Evolutionary conservation across 257 asterid genomes (phyloP), one percentile per base, ranked within the genome.

Genomic region (Lavandula angustifolia): DNA sequence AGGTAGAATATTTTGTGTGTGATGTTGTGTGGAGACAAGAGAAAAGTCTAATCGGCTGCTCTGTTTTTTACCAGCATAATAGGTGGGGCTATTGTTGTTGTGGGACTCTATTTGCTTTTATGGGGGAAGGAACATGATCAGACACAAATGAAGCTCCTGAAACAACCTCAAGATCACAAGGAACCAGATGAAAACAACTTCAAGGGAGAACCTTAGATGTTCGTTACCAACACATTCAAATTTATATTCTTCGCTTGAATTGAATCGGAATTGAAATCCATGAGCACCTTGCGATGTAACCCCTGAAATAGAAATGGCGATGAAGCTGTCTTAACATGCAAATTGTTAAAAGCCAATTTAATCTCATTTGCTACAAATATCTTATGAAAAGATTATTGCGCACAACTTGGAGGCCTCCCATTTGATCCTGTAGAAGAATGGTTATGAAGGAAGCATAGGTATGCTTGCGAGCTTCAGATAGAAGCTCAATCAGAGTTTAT

Each of bases 51-150:
- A 70, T 7, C 2, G 9, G 1, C 16, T 13, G 3, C 40, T 62
- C 44, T 47, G 66, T n/a, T n/a, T 13, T 38, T 48, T 67, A 74
- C 55, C 89, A 89, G 94, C 59, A 62, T 89, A 57, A 57, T 87
- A 51, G 96, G 95, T 16, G 96, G 86, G 13, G 62, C 54, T 29
- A 71, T 80, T 18, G 87, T 84, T 18, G 60, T 86, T 13, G 35
- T 68, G 17, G 96, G 96, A 35, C 85, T 89, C 43, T 87, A 86
- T 64, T 54, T 84, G 79, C 89, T 84, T 9, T 47, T 89, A 38
- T 89, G 91, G 96, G 95, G 96, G 51, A 89, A 84, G 74, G 89
- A 84, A 75, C 67, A 60, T 27, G 95, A 82, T 51, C 76, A 61
- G 10, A 32, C 73, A 71, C 67, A 60, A 44, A 66, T 14, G 66